These are phyloP conservation scores for Penicillium pulvis DNA, from an alignment of 495 filamentous ascomycete genomes.

Conservation along the genomic window DNA sequence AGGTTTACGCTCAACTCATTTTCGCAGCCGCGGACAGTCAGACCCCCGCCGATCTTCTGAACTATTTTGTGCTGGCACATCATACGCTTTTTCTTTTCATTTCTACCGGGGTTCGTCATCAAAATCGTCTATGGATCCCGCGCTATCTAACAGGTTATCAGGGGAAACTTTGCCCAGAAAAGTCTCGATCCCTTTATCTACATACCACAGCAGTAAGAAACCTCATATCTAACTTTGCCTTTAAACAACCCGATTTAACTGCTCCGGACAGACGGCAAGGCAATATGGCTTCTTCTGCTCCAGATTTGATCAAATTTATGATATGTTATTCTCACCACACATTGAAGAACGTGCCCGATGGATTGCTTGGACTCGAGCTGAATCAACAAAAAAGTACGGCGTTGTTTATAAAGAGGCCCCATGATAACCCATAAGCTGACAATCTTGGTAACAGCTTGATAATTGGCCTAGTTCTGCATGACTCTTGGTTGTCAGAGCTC, in stretches of 20 bases:
- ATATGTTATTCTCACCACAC: background rate
- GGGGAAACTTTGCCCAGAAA: constrained; percentile 8
- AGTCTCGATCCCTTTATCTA: constrained; percentile 5
- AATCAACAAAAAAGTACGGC: constrained; percentile 14
- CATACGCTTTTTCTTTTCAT: constrained; percentile 15
- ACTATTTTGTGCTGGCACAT: constrained; percentile 8
- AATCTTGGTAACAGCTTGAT: constrained; percentile 9
- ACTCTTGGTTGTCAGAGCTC: constrained; percentile 15
- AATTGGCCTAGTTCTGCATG: constrained; percentile 15
- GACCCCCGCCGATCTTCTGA: background rate
- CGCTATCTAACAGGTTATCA: background rate
- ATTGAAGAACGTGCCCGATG: constrained; percentile 4
- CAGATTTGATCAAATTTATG: background rate
- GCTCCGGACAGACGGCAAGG: constrained; percentile 3
- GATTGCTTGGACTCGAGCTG: constrained; percentile 12
- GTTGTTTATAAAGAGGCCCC: background rate
- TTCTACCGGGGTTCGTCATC: constrained; percentile 10
- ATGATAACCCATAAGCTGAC: background rate
- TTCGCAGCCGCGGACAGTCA: background rate
- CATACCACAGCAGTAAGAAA: constrained; percentile 2
- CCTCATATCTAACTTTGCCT: background rate
- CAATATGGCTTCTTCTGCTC: constrained; percentile 10
- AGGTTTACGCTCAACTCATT: constrained; percentile 4
- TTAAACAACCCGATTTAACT: background rate
- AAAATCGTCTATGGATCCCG: no score